Conservation (phyloP, 2,329 filamentous ascomycete species). For the Rhynchosporium agropyri region DNA sequence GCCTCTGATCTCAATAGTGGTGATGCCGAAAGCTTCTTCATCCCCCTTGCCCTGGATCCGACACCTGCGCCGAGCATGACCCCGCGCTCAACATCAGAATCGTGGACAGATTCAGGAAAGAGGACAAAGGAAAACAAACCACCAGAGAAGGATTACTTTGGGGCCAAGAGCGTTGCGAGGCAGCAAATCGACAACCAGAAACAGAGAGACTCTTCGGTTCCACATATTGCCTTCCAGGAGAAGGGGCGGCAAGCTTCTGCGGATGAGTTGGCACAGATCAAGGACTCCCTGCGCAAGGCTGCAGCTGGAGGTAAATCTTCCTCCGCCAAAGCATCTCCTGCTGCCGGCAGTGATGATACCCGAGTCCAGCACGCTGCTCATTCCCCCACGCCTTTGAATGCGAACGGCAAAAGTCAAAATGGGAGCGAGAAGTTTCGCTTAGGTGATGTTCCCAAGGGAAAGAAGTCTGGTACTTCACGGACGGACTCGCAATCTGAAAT, state of each 20-base stretch:
- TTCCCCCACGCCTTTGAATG: constrained; percentile 31
- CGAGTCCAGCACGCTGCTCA: constrained; percentile 37
- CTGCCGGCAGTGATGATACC: constrained; percentile 37
- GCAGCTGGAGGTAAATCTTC: constrained; percentile 34
- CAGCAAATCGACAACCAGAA: constrained; percentile 45
- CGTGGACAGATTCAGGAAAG: constrained; percentile 49
- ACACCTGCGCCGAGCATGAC: constrained; percentile 58
- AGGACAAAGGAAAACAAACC: constrained; percentile 40
- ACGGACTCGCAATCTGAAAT: constrained; percentile 45
- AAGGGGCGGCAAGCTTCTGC: constrained; percentile 70
- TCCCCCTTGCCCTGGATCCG: constrained; percentile 74
- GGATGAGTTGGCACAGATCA: constrained; percentile 55
- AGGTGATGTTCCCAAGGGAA: constrained; percentile 76
- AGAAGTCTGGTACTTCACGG: constrained; percentile 49
- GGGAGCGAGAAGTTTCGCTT: constrained; percentile 69
- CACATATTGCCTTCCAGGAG: constrained; percentile 92
- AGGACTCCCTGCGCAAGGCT: constrained; percentile 50
- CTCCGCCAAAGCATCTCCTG: constrained; percentile 34
- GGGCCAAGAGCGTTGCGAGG: constrained; percentile 46
- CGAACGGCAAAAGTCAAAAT: constrained; percentile 44
- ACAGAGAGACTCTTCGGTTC: constrained; percentile 59
- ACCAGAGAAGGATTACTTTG: constrained; percentile 62
- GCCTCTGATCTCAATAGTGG: constrained; percentile 48
- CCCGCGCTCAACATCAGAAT: constrained; percentile 56
- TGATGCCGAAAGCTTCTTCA: constrained; percentile 64